phyloP scores from a whole-genome alignment of 2,329 filamentous ascomycete species.

The Aspergillus aculeatus region DNA sequence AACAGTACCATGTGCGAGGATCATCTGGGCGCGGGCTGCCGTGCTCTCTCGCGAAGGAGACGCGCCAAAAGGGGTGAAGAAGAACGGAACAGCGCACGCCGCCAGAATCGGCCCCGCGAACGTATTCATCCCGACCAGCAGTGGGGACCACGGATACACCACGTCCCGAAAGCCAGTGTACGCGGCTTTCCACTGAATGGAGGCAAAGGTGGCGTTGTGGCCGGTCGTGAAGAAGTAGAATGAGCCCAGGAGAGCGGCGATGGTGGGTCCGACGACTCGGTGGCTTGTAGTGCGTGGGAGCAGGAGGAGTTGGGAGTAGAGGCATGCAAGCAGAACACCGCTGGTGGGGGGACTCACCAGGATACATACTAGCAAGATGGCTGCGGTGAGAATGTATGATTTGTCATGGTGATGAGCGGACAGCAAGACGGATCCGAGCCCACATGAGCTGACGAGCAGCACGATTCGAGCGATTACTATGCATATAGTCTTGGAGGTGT shows the following conservation, averaged over 20 bases:
- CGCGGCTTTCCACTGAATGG: slow-evolving; percentile 92
- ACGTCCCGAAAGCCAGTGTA: slow-evolving; percentile 83
- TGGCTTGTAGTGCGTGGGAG: slow-evolving; percentile 61
- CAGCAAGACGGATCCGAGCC: background rate
- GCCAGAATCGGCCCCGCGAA: slow-evolving; percentile 85
- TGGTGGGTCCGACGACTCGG: slow-evolving; percentile 78
- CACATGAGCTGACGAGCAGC: background rate
- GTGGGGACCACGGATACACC: slow-evolving; percentile 80
- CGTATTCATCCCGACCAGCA: slow-evolving; percentile 78
- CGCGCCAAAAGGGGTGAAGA: slow-evolving; percentile 51
- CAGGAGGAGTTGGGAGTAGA: slow-evolving; percentile 66
- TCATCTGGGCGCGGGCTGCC: slow-evolving; percentile 53
- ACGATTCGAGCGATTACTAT: background rate
- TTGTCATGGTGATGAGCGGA: background rate
- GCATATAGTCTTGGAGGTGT: background rate
- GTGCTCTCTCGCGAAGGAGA: background rate
- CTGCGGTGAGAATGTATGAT: background rate
- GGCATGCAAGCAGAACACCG: slow-evolving; percentile 51
- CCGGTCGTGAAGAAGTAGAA: slow-evolving; percentile 97
- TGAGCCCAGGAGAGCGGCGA: slow-evolving; percentile 82
- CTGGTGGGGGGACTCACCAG: slow-evolving; percentile 2
- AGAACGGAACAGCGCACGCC: slow-evolving; percentile 71
- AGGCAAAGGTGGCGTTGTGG: slow-evolving; percentile 81
- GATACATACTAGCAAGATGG: background rate
- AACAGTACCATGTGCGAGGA: slow-evolving; percentile 64